Percentiles rank a stretch among this genome's conserved stretches.
Conservation (phyloP, 257 asterid species). For the Lithospermum erythrorhizon region DNA sequence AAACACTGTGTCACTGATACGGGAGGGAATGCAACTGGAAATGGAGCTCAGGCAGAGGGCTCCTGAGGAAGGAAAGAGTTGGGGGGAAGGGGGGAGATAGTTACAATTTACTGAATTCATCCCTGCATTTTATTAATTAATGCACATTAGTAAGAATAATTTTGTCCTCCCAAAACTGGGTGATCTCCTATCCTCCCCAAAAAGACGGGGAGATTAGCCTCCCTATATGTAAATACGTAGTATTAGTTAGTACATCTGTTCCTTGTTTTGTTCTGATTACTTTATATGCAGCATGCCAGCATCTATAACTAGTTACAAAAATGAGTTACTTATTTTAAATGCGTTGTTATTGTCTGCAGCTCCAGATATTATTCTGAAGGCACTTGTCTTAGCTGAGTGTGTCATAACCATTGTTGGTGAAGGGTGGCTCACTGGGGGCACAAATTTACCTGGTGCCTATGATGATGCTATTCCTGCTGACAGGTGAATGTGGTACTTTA, state of each 20-base stretch:
- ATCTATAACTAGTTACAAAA: not conserved
- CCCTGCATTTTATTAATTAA: too few relatives aligned
- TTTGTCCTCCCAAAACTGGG: too few relatives aligned
- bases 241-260: not conserved
- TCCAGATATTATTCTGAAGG: constrained; percentile 60
- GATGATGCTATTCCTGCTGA: constrained; percentile 40
- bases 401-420: constrained; percentile 62
- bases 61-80: too few relatives aligned
- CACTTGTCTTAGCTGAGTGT: constrained; percentile 68
- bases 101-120: too few relatives aligned
- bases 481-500: constrained; percentile 27
- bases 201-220: not conserved
- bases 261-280: not conserved
- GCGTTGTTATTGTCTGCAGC: constrained; percentile 31
- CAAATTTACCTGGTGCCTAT: constrained; percentile 26
- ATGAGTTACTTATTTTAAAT: not conserved
- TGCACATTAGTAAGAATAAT: too few relatives aligned
- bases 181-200: too few relatives aligned
- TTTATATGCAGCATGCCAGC: not conserved
- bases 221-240: not conserved
- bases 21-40: too few relatives aligned
- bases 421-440: constrained; percentile 59
- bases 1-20: too few relatives aligned
- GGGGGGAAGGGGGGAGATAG: too few relatives aligned
- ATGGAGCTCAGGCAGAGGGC: too few relatives aligned